Percentiles rank a stretch among this genome's conserved stretches.
phyloP scores from a whole-genome alignment of 768 basidiomycete species.

The Chlorophyllum brunneum region DNA sequence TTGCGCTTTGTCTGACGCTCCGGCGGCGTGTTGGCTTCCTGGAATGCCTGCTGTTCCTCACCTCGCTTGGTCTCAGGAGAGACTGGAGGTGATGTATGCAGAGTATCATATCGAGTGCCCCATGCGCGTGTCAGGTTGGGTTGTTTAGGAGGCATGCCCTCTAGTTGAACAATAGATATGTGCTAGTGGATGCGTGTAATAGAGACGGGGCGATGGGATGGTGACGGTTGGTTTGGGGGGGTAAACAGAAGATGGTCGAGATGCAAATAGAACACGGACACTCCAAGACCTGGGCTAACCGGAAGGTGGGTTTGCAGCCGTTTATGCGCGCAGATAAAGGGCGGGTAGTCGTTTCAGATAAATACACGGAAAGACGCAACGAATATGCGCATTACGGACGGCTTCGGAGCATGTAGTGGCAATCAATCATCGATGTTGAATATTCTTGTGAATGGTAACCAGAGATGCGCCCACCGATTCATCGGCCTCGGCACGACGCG shows the following conservation, averaged over 20 bases:
- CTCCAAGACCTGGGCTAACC: constrained; percentile 7
- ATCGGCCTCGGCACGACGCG: not conserved
- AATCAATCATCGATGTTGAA: not conserved
- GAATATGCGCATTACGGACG: not conserved
- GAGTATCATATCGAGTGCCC: constrained; percentile 72
- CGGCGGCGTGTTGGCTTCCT: constrained; percentile 14
- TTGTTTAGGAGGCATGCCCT: constrained; percentile 42
- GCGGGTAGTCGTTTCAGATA: not conserved
- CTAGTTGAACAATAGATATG: constrained; percentile 17
- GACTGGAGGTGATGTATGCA: constrained; percentile 46
- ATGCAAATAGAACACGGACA: constrained; percentile 3
- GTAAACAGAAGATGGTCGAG: constrained; percentile 6
- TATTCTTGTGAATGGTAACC: not conserved
- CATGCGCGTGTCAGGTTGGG: constrained; percentile 44
- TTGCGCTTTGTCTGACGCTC: constrained; percentile 25
- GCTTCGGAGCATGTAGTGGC: not conserved
- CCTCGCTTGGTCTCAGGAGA: constrained; percentile 27
- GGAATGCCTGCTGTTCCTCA: constrained; percentile 16
- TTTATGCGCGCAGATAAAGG: not conserved
- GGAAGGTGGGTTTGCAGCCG: not conserved
- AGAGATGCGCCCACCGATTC: constrained; percentile 5
- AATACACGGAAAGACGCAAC: not conserved
- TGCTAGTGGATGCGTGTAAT: constrained; percentile 18
- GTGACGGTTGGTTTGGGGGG: not conserved
- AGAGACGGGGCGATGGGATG: constrained; percentile 16